Evolutionary conservation across 2,329 filamentous ascomycete genomes (phyloP).

Genomic region (Cladosporium sp.): DNA sequence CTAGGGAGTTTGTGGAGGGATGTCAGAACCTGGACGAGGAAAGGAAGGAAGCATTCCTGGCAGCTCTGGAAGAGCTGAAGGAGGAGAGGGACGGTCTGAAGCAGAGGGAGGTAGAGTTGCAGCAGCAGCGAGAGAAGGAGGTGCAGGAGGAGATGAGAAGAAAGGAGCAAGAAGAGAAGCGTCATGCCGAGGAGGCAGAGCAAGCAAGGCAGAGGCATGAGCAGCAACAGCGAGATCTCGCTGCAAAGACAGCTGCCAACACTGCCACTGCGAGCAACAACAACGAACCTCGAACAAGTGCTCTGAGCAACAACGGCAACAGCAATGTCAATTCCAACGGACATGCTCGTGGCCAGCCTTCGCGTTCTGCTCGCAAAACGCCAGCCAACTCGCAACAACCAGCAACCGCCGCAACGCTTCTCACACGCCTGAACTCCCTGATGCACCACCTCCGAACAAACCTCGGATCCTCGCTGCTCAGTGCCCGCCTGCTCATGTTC

Average conservation of each 20-base stretch:
- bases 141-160: constrained; percentile 34
- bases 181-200: constrained; percentile 14
- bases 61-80: constrained; percentile 32
- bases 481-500: constrained; percentile 68
- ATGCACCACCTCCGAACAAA: constrained; percentile 4
- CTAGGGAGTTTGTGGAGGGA: constrained; percentile 81
- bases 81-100: constrained; percentile 64
- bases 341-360: not conserved
- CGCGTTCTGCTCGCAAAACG: constrained; percentile 5
- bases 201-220: constrained; percentile 29
- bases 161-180: constrained; percentile 34
- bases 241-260: constrained; percentile 15
- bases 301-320: constrained; percentile 6
- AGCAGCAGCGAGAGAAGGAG: constrained; percentile 51
- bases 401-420: constrained; percentile 6
- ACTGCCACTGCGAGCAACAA: constrained; percentile 26
- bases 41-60: constrained; percentile 53
- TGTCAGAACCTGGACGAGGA: constrained; percentile 69
- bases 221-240: constrained; percentile 24
- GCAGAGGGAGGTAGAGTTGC: constrained; percentile 57
- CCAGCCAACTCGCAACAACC: not conserved
- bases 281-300: constrained; percentile 44
- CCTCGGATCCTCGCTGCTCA: constrained; percentile 14
- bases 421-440: constrained; percentile 6
- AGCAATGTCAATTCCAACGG: constrained; percentile 32